Conservation (phyloP, 495 filamentous ascomycete genomes). For the Penicillium malachiteum region DNA sequence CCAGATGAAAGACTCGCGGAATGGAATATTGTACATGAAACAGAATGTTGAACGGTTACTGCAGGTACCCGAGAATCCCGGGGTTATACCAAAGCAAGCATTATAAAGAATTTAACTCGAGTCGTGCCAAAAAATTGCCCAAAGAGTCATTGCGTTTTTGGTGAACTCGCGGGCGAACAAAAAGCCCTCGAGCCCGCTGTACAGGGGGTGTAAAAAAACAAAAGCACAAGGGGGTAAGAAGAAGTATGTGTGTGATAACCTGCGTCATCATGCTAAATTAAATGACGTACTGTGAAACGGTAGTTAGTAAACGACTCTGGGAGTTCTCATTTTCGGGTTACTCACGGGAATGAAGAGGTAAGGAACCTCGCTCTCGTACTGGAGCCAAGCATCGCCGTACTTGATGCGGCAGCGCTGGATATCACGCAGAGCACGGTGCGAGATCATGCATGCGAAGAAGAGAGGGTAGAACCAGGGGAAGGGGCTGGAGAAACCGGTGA, state of each 20-base stretch:
- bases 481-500: conserved; percentile 71
- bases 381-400: conserved; percentile 89
- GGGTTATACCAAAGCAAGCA: conserved; percentile 11
- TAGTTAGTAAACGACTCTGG: background rate
- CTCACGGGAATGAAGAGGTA: conserved; percentile 96
- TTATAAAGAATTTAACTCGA: conserved; percentile 22
- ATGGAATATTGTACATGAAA: conserved; percentile 31
- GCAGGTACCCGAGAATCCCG: background rate
- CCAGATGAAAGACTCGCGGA: conserved; percentile 6
- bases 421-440: conserved; percentile 82
- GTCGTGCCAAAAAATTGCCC: conserved; percentile 7
- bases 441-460: conserved; percentile 91
- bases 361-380: conserved; percentile 86
- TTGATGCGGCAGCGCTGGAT: conserved; percentile 79
- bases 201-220: conserved; percentile 8
- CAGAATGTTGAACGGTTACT: conserved; percentile 11
- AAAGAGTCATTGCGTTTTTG: conserved; percentile 10
- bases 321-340: conserved; percentile 16
- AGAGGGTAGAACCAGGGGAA: conserved; percentile 97
- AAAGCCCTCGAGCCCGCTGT: conserved; percentile 17
- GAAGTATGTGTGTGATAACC: background rate
- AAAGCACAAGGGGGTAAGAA: conserved; percentile 1
- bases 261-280: conserved; percentile 15
- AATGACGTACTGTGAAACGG: conserved; percentile 34
- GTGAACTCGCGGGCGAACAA: conserved; percentile 9